These are phyloP conservation scores for Nigrospora oryzae DNA, from an alignment of 2,329 filamentous ascomycete species.

Conservation along the genomic window DNA sequence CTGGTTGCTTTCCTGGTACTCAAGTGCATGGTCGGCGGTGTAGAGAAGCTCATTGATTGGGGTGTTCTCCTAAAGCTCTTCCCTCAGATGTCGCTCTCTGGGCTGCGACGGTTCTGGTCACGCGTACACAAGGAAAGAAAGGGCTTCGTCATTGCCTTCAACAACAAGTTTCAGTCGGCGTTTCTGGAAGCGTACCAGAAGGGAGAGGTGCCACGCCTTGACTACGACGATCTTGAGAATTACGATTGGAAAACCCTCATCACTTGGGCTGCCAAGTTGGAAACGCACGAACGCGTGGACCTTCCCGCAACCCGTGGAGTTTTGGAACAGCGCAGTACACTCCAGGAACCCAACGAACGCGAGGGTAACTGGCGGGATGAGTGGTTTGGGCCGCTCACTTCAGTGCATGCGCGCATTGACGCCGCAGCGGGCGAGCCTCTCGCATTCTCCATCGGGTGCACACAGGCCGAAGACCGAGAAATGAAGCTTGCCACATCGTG, in stretches of 20 bases:
- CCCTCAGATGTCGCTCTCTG: constrained; percentile 40
- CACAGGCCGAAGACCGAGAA: constrained; percentile 10
- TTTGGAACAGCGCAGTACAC: constrained; percentile 33
- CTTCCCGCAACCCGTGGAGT: constrained; percentile 37
- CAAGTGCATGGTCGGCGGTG: constrained; percentile 49
- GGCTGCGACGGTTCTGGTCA: constrained; percentile 48
- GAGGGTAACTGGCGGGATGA: constrained; percentile 42
- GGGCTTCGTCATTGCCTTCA: constrained; percentile 46
- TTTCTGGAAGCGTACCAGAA: constrained; percentile 60
- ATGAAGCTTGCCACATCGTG: constrained; percentile 45
- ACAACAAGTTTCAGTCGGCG: constrained; percentile 53
- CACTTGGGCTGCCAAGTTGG: constrained; percentile 54
- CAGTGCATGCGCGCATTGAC: constrained; percentile 49
- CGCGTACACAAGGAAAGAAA: constrained; percentile 40
- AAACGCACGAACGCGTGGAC: constrained; percentile 32
- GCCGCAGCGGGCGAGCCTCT: constrained; percentile 41
- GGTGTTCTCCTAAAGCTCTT: constrained; percentile 48
- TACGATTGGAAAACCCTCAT: constrained; percentile 64
- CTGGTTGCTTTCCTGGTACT: constrained; percentile 51
- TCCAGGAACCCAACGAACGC: constrained; percentile 28
- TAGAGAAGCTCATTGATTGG: constrained; percentile 52
- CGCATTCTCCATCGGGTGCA: constrained; percentile 19
- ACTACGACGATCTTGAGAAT: constrained; percentile 52
- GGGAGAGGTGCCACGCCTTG: constrained; percentile 49
- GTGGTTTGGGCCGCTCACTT: constrained; percentile 45